phyloP scores from a whole-genome alignment of 345 rosid genomes.

The Viola odorata region DNA sequence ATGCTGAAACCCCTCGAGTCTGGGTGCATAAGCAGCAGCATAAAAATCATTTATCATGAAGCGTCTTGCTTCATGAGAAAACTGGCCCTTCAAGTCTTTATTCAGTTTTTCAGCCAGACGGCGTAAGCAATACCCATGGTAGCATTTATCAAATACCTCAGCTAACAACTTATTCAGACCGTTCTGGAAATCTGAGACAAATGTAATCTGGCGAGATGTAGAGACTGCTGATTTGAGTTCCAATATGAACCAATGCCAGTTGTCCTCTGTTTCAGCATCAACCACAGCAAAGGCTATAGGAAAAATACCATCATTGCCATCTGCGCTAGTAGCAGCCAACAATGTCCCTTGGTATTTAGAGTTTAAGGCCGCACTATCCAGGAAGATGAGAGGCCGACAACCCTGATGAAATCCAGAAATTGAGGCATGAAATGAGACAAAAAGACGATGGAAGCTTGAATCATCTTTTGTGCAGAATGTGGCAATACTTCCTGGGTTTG shows the following conservation, averaged over 20 bases:
- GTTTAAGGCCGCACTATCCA: conserved; percentile 60
- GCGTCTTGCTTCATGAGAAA: conserved; percentile 89
- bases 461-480: conserved; percentile 81
- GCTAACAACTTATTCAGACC: conserved; percentile 64
- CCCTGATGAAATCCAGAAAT: conserved; percentile 80
- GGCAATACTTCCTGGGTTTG: conserved; percentile 86
- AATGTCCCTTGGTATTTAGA: conserved; percentile 79
- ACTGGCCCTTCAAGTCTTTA: conserved; percentile 68
- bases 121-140: conserved; percentile 74
- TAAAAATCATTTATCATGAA: conserved; percentile 76
- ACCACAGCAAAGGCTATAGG: conserved; percentile 82
- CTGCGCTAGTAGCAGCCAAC: conserved; percentile 64
- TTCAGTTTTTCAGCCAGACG: conserved; percentile 75
- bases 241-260: conserved; percentile 80
- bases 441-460: conserved; percentile 78
- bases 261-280: conserved; percentile 75
- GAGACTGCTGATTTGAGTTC: conserved; percentile 65
- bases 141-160: conserved; percentile 61
- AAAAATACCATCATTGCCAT: conserved; percentile 77
- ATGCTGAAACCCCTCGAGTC: conserved; percentile 49
- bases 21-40: conserved; percentile 68
- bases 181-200: conserved; percentile 73
- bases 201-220: conserved; percentile 50
- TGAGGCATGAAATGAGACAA: conserved; percentile 79
- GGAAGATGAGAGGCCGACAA: conserved; percentile 83